Evolutionary conservation across 2,329 filamentous ascomycete species (phyloP).

Genomic region (Lanzia echinophila): DNA sequence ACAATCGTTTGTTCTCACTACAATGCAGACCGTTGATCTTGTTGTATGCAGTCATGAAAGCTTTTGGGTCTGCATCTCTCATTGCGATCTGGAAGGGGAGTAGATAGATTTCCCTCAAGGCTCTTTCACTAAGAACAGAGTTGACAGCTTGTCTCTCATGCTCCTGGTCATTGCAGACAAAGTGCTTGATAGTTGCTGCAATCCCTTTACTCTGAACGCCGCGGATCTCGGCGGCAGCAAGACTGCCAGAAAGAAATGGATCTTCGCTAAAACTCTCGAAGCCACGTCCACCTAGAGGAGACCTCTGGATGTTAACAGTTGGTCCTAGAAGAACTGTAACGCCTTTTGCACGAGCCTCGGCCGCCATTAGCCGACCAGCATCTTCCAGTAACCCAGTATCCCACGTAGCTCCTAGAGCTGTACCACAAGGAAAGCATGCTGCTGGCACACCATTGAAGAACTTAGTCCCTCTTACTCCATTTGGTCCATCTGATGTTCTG

Average conservation of each 20-base stretch:
- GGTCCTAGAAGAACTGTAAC: slow-evolving; percentile 66
- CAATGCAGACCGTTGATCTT: slow-evolving; percentile 51
- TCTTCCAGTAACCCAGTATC: slow-evolving; percentile 65
- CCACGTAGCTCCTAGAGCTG: slow-evolving; percentile 69
- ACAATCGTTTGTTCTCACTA: slow-evolving; percentile 45
- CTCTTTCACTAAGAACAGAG: slow-evolving; percentile 46
- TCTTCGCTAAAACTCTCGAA: slow-evolving; percentile 66
- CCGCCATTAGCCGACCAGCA: slow-evolving; percentile 60
- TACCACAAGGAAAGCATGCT: slow-evolving; percentile 63
- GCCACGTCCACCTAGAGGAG: slow-evolving; percentile 63
- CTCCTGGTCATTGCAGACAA: slow-evolving; percentile 64
- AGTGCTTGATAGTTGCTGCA: slow-evolving; percentile 78
- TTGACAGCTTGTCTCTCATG: slow-evolving; percentile 46
- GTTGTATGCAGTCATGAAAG: slow-evolving; percentile 55
- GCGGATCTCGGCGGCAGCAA: slow-evolving; percentile 64
- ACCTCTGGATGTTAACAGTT: slow-evolving; percentile 65
- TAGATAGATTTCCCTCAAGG: slow-evolving; percentile 52
- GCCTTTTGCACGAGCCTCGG: slow-evolving; percentile 68
- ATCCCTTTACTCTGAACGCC: slow-evolving; percentile 75
- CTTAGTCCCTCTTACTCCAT: slow-evolving; percentile 30
- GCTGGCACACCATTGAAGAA: slow-evolving; percentile 36
- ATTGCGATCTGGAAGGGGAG: slow-evolving; percentile 52
- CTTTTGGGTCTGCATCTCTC: slow-evolving; percentile 43
- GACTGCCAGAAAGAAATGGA: slow-evolving; percentile 66
- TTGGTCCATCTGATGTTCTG: slow-evolving; percentile 31